Conservation (phyloP, 441 rosid species). For the Metrosideros polymorpha region DNA sequence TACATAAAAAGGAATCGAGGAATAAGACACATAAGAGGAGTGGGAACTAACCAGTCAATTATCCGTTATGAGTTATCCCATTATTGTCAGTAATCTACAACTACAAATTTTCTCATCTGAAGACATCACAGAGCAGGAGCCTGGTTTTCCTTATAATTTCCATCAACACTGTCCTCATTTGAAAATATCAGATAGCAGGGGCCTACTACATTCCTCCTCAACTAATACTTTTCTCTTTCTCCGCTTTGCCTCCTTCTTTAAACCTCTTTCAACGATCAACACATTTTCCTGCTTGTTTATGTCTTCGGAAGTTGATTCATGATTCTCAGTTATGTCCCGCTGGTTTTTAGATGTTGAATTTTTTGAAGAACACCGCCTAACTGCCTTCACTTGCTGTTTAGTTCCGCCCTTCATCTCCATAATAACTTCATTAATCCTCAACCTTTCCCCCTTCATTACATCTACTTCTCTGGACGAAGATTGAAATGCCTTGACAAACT, state of each 20-base stretch:
- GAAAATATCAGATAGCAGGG: conserved; percentile 25
- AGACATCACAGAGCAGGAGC: background rate
- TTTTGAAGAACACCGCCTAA: background rate
- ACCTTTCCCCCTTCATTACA: conserved; percentile 6
- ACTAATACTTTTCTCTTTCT: background rate
- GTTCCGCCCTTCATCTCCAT: conserved; percentile 7
- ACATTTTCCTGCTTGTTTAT: background rate
- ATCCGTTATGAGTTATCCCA: background rate
- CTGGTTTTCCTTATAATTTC: background rate
- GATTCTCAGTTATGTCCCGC: background rate
- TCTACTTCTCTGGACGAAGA: background rate
- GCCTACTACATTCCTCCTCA: background rate
- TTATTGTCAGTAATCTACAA: background rate
- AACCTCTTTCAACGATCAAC: background rate
- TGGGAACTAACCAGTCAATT: background rate
- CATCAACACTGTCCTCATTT: background rate
- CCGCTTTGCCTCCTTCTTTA: background rate
- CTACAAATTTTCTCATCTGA: background rate
- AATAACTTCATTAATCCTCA: conserved; percentile 3
- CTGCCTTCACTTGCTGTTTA: conserved; percentile 20
- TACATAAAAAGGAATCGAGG: background rate
- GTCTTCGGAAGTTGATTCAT: background rate
- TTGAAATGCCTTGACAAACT: conserved; percentile 1
- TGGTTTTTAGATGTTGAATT: conserved; percentile 3
- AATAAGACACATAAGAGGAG: background rate